Base-by-base conservation (phyloP, 1,139 yeast species). In the Barnettozyma hawaiiensis region DNA sequence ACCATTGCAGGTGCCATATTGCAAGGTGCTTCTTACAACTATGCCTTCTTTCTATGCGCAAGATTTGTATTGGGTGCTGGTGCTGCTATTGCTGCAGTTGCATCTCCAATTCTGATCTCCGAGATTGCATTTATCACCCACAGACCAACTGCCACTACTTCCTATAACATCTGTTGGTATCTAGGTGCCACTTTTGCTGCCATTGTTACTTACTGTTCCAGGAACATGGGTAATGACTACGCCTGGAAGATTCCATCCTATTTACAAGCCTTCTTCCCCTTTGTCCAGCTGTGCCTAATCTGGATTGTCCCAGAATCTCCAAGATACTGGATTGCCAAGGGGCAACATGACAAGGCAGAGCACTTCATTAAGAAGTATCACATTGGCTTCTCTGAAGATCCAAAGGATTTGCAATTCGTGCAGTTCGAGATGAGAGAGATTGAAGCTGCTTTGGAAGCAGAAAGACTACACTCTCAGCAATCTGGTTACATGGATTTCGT, bases 111-210 rank as follows among this genome's bases (percentile, higher is more conserved):
- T 20, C 38, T 68, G 60, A 66, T 66, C 45, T 59, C 69, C 12
- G 75, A 70, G 52, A 43, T 69, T 10, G 53, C 70, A 14, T 69
- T 27, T 19, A 23, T 26, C 11, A 36, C 60, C 55, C 75, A 70
- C 49, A 63, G 81, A 55, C 70, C 70, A 23, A 61, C 63, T 26
- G 55, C 66, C 26, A 71, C 79, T 21, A 63, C 74, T 20, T 59
- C 66, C 39, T 75, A 67, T 55, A 73, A 72, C 60, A 68, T 69
- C 44, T 68, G 71, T 55, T 70, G 73, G 70, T 65, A 72, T 57
- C 53, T 73, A 36, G 81, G 81, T 26, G 72, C 79, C 12, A 59
- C 72, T 35, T 51, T 76, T 41, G 78, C 80, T n/a, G 75, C 81
- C 4, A 71, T 77, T 75, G 65, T 69, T 31, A 66, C 76, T 7